These are phyloP conservation scores for Botrytis hyacinthi DNA, from an alignment of 2,329 filamentous ascomycete species.

Conservation along the genomic window DNA sequence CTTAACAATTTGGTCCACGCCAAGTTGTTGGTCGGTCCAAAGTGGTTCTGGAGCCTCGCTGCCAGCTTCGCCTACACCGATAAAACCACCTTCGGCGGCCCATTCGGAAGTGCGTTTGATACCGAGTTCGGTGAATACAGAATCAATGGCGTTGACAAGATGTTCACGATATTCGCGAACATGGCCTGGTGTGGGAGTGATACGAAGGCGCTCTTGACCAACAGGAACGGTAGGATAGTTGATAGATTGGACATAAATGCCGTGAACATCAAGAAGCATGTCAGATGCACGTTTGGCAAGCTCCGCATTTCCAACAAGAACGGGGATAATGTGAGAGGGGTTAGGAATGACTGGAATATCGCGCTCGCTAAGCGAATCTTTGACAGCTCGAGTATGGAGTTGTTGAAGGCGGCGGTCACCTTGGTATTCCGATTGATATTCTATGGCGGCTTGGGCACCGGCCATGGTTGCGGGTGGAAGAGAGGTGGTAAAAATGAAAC, in stretches of 20 bases:
- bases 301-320: conserved; percentile 91
- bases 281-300: conserved; percentile 90
- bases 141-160: conserved; percentile 78
- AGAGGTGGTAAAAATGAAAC: conserved; percentile 98
- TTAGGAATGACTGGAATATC: conserved; percentile 98
- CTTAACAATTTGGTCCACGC: conserved; percentile 63
- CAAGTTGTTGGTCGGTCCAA: conserved; percentile 89
- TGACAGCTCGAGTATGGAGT: conserved; percentile 92
- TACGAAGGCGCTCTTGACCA: conserved; percentile 93
- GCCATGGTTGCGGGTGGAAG: conserved; percentile 97
- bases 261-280: conserved; percentile 82
- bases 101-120: conserved; percentile 94
- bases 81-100: conserved; percentile 87
- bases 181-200: conserved; percentile 95
- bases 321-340: conserved; percentile 91
- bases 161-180: conserved; percentile 80
- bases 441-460: conserved; percentile 84
- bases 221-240: conserved; percentile 98
- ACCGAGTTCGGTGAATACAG: conserved; percentile 82
- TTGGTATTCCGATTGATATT: conserved; percentile 84
- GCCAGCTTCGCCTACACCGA: conserved; percentile 79
- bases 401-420: conserved; percentile 92
- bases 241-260: conserved; percentile 97
- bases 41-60: conserved; percentile 65
- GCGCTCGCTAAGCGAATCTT: conserved; percentile 71